Evolutionary conservation across 2,329 filamentous ascomycete species (phyloP).

Genomic region (Leptoxyphium fumago): DNA sequence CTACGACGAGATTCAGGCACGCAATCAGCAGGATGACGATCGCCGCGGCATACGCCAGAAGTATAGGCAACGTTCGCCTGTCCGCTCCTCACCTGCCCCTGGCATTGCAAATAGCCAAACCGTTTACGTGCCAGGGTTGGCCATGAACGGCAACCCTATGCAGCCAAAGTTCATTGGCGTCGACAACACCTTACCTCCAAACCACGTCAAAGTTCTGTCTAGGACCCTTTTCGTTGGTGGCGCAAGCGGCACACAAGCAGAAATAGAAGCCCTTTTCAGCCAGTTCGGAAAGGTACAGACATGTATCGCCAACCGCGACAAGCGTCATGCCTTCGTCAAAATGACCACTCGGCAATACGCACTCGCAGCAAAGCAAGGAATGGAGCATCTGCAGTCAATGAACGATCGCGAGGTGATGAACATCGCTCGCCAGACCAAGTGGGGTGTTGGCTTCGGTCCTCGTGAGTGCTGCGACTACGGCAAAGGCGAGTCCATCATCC

Average conservation of each 20-base stretch:
- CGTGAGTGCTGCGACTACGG: conserved; percentile 94
- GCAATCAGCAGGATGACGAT: conserved; percentile 5
- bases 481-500: conserved; percentile 83
- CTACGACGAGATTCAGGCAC: conserved; percentile 40
- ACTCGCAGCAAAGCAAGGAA: conserved; percentile 66
- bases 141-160: conserved; percentile 21
- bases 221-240: conserved; percentile 93
- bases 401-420: conserved; percentile 59
- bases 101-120: conserved; percentile 23
- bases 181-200: conserved; percentile 58
- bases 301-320: conserved; percentile 95
- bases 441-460: conserved; percentile 94
- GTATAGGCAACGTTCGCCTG: conserved; percentile 76
- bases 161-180: conserved; percentile 65
- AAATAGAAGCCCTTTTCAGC: conserved; percentile 67
- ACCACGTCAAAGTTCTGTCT: conserved; percentile 82
- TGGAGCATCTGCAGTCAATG: conserved; percentile 81
- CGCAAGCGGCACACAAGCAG: conserved; percentile 63
- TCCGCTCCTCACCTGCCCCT: conserved; percentile 50
- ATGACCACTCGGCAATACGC: conserved; percentile 87
- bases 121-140: not conserved
- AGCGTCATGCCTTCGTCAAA: conserved; percentile 96
- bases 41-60: conserved; percentile 23
- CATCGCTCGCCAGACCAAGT: conserved; percentile 59
- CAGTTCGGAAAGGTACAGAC: conserved; percentile 83